phyloP scores from a whole-genome alignment of 2,329 filamentous ascomycete species.

The Stachybotrys chlorohalonatus region DNA sequence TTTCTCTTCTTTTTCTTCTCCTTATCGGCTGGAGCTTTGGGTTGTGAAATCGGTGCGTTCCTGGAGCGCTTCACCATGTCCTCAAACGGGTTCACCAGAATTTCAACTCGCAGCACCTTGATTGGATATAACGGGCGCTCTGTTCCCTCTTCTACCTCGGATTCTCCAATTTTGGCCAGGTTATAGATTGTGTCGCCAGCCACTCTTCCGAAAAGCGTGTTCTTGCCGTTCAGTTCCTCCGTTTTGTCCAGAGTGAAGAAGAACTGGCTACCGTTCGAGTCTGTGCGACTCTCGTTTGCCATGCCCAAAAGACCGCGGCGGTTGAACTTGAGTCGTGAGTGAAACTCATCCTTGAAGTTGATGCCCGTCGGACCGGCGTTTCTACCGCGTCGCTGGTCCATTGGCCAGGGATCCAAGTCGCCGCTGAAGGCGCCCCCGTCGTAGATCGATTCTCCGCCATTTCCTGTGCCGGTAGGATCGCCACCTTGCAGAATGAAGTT shows the following conservation, averaged over 20 bases:
- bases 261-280: slow-evolving; percentile 92
- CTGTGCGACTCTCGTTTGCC: slow-evolving; percentile 72
- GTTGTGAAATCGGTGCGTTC: slow-evolving; percentile 37
- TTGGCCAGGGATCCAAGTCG: slow-evolving; percentile 64
- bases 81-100: slow-evolving; percentile 73
- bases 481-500: slow-evolving; percentile 93
- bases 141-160: slow-evolving; percentile 66
- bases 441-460: slow-evolving; percentile 87
- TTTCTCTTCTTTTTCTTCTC: slow-evolving; percentile 64
- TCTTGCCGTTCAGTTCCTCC: slow-evolving; percentile 78
- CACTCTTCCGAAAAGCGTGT: slow-evolving; percentile 87
- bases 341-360: slow-evolving; percentile 76
- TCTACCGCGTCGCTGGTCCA: slow-evolving; percentile 53
- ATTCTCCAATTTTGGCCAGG: slow-evolving; percentile 84
- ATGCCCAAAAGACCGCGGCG: slow-evolving; percentile 86
- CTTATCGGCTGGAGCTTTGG: slow-evolving; percentile 31
- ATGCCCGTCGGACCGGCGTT: slow-evolving; percentile 52
- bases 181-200: slow-evolving; percentile 96
- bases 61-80: slow-evolving; percentile 66
- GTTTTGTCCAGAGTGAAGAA: slow-evolving; percentile 86
- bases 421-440: slow-evolving; percentile 69
- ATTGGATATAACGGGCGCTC: slow-evolving; percentile 83
- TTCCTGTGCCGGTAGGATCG: slow-evolving; percentile 85
- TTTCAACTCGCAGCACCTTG: slow-evolving; percentile 64
- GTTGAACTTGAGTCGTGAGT: slow-evolving; percentile 88